Evolutionary conservation across 495 filamentous ascomycete species (phyloP).

Genomic region (Glonium stellatum): DNA sequence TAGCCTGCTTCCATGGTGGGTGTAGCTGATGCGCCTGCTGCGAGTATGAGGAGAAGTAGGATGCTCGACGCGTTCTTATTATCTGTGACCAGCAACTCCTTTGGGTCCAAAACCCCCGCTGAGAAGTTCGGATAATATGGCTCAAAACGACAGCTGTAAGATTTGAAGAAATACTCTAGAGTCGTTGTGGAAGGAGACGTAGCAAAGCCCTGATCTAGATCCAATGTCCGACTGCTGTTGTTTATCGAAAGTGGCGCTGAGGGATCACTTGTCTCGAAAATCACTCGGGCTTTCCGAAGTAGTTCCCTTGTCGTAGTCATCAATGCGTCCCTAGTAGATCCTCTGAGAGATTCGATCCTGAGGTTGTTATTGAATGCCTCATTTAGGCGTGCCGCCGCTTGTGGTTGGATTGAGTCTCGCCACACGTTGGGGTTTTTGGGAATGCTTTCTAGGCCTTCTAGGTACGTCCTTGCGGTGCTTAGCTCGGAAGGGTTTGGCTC

Average conservation of each 20-base stretch:
- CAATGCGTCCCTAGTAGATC: constrained; percentile 1
- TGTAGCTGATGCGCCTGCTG: constrained; percentile 18
- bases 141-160: constrained; percentile 19
- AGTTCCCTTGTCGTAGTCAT: background rate
- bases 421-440: constrained; percentile 7
- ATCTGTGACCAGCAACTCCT: constrained; percentile 10
- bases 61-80: constrained; percentile 11
- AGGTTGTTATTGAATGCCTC: constrained; percentile 1
- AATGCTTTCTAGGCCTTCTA: constrained; percentile 10
- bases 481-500: constrained; percentile 4
- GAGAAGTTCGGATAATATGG: constrained; percentile 14
- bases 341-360: background rate
- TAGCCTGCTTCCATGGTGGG: constrained; percentile 10
- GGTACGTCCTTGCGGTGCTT: constrained; percentile 3
- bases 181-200: constrained; percentile 9
- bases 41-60: constrained; percentile 22
- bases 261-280: background rate
- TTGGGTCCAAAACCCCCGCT: background rate
- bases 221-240: background rate
- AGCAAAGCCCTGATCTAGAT: constrained; percentile 4
- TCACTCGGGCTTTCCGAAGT: background rate
- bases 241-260: background rate
- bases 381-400: background rate
- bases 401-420: constrained; percentile 5
- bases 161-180: constrained; percentile 12